Evolutionary conservation across 345 rosid species (phyloP).

Genomic region (Corchorus olitorius): DNA sequence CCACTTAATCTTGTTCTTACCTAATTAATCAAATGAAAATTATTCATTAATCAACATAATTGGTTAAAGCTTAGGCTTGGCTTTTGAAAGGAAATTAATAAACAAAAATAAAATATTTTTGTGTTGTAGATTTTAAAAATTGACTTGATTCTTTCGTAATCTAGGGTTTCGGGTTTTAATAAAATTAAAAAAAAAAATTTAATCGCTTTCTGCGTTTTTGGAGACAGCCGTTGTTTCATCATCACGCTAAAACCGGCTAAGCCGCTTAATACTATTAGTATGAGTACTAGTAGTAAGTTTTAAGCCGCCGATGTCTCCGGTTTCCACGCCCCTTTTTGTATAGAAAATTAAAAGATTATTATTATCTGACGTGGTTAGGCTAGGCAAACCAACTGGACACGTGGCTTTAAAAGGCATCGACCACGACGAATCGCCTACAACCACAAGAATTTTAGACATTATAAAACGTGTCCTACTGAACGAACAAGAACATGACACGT

Average conservation of each 20-base stretch:
- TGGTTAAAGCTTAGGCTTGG: slow-evolving; percentile 10
- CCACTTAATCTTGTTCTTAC: slow-evolving; percentile 33
- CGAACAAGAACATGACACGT: neutral
- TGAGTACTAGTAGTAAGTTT: neutral
- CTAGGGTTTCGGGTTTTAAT: slow-evolving; percentile 31
- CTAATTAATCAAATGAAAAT: slow-evolving; percentile 23
- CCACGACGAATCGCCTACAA: slow-evolving; percentile 11
- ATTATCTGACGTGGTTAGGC: neutral
- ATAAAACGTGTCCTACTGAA: neutral
- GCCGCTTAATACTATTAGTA: neutral
- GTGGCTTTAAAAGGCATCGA: neutral
- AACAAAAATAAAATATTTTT: neutral
- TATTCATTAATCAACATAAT: slow-evolving; percentile 7
- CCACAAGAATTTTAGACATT: neutral
- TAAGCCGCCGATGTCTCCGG: neutral
- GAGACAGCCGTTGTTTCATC: slow-evolving; percentile 22
- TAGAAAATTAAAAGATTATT: neutral
- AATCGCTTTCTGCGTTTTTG: neutral
- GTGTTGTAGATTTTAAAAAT: neutral
- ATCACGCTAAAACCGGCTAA: neutral
- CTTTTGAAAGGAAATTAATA: neutral
- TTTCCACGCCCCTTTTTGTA: neutral
- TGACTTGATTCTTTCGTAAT: slow-evolving; percentile 5
- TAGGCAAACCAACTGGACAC: neutral
- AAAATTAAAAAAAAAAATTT: neutral